Evolutionary conservation across 352 stramenopile species (phyloP).

Genomic region (Pythium sp.): DNA sequence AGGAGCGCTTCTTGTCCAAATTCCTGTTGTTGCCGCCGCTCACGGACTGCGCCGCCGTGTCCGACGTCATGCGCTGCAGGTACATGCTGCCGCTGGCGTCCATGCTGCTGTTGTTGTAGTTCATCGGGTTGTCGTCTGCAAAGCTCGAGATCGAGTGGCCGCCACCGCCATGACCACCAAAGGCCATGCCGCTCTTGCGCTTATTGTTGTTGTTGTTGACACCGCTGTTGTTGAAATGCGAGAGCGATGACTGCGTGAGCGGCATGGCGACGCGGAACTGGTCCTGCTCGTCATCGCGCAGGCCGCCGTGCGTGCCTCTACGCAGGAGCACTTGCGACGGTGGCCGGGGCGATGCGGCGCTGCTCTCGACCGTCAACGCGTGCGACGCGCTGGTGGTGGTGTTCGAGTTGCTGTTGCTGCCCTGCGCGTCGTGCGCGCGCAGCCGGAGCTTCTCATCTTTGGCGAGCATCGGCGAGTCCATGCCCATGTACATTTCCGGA

Average conservation of each 20-base stretch:
- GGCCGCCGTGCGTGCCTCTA: slow-evolving; percentile 12
- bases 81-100: not conserved
- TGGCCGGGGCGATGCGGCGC: slow-evolving; percentile 2
- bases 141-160: slow-evolving; percentile 8
- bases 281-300: slow-evolving; percentile 17
- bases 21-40: slow-evolving; percentile 9
- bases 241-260: slow-evolving; percentile 14
- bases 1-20: slow-evolving; percentile 53
- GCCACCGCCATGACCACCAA: not conserved
- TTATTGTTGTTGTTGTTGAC: slow-evolving; percentile 1
- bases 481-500: slow-evolving; percentile 19
- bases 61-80: slow-evolving; percentile 15
- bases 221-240: slow-evolving; percentile 1
- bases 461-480: slow-evolving; percentile 14
- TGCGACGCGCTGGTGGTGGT: slow-evolving; percentile 7
- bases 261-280: slow-evolving; percentile 7
- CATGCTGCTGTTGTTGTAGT: slow-evolving; percentile 1
- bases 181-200: not conserved
- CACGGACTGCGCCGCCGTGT: slow-evolving; percentile 8
- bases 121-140: slow-evolving; percentile 5
- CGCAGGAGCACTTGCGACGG: not conserved
- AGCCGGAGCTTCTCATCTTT: slow-evolving; percentile 9
- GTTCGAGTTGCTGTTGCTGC: not conserved
- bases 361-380: slow-evolving; percentile 13
- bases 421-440: not conserved